Conservation (phyloP, 805 yeast genomes). For the Starmerella potacharoeniae region DNA sequence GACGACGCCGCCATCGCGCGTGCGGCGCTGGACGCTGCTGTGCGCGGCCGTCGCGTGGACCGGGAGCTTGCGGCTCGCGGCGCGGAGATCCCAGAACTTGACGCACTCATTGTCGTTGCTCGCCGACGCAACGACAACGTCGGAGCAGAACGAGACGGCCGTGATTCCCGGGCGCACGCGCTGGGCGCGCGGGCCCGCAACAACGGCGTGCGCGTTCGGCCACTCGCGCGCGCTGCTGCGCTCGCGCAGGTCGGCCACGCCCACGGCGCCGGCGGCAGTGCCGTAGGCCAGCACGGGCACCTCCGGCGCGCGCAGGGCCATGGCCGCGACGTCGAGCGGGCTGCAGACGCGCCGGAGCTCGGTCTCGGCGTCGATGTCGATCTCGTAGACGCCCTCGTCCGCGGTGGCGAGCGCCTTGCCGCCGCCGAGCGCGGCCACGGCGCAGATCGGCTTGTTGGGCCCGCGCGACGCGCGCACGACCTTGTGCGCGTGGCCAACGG, state of each 20-base stretch:
- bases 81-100: conserved; percentile 26
- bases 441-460: neutral
- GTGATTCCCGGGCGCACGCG: conserved; percentile 12
- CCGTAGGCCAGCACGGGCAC: conserved; percentile 5
- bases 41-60: neutral
- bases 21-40: neutral
- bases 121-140: conserved; percentile 17
- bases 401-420: neutral
- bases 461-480: neutral
- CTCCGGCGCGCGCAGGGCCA: neutral
- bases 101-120: conserved; percentile 16
- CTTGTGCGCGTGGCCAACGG: neutral
- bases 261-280: conserved; percentile 4
- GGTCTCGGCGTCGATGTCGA: neutral
- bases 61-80: conserved; percentile 6
- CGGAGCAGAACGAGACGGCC: conserved; percentile 21
- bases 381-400: neutral
- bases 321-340: neutral
- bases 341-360: neutral
- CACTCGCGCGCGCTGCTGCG: neutral
- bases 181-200: conserved; percentile 4
- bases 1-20: neutral
- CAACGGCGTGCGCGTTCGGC: conserved; percentile 4
- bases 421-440: neutral
- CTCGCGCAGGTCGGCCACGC: conserved; percentile 9